Percentiles rank a stretch among this genome's conserved stretches.
Conservation (phyloP, 768 basidiomycete species). For the Flagelloscypha sp. region DNA sequence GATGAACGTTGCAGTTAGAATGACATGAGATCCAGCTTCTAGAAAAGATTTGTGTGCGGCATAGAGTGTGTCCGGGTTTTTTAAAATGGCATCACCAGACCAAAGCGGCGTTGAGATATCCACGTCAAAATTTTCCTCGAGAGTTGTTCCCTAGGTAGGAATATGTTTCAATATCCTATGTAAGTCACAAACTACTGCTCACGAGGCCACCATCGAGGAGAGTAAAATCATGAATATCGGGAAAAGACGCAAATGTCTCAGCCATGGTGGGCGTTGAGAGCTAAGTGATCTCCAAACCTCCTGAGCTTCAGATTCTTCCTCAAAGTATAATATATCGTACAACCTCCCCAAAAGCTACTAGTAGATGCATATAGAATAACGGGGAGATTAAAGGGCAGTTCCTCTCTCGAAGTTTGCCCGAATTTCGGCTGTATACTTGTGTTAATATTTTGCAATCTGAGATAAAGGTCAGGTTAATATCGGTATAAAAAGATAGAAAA, state of each 20-base stretch:
- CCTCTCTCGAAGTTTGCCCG: conserved; percentile 97
- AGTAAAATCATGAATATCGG: too few species aligned
- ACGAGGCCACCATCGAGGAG: conserved; percentile 46
- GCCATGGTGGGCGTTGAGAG: too few species aligned
- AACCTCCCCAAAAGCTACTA: too few species aligned
- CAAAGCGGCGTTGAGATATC: conserved; percentile 55
- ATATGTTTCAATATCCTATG: conserved; percentile 5
- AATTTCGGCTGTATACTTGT: conserved; percentile 95
- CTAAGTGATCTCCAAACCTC: too few species aligned
- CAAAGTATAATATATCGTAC: too few species aligned
- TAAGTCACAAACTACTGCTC: conserved; percentile 5
- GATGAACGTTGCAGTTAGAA: conserved; percentile 61
- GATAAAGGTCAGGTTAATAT: conserved; percentile 1
- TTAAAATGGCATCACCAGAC: conserved; percentile 56
- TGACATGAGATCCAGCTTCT: conserved; percentile 54
- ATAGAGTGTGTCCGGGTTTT: conserved; percentile 46
- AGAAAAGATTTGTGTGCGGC: conserved; percentile 56
- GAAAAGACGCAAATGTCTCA: too few species aligned
- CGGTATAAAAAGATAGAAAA: background rate
- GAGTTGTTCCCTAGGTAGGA: conserved; percentile 45
- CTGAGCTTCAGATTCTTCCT: too few species aligned
- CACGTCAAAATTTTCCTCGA: conserved; percentile 42
- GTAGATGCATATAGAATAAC: conserved; percentile 7
- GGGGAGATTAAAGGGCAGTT: conserved; percentile 60
- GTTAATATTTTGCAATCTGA: conserved; percentile 89